Evolutionary conservation across 2,329 filamentous ascomycete species (phyloP), one percentile per base, ranked within the genome.

Genomic region (Microsporum audouinii): DNA sequence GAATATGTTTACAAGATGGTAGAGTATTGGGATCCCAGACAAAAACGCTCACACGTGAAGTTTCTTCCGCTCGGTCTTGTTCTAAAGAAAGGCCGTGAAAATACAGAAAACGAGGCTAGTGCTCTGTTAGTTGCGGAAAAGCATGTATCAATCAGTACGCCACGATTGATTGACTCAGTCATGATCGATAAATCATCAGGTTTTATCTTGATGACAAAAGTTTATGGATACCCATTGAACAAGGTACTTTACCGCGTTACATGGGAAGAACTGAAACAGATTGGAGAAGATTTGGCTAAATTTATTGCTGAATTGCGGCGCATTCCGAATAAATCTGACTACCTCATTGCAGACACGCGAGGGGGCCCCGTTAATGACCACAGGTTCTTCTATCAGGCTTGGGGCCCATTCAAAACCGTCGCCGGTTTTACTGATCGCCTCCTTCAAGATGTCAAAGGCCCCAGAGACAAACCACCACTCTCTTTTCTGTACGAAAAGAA

Each of bases 141-240:
- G 23, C 33, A 64, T 57, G 63, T 61, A 29, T 55, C 57, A 7
- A 60, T 64, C n/a, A 60, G 59, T 45, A 59, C 59, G 14, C 63
- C 63, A 29, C 58, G 57, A 55, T 56, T 64, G 27, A 64, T 64
- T 29, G 63, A 64, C 27, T 60, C 57, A n/a, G 61, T 64, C 41
- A 58, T 29, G 34, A 58, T 61, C 10, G 59, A 63, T 51, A 51
- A 60, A 33, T 39, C 41, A 1, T 60, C 59, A 6, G 63, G 63
- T n/a, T 63, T 61, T 27, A 53, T 63, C 14, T 39, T 64, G n/a
- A 64, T 61, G 63, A 64, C 63, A 6, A 56, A 14, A 34, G 51
- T 61, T 55, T 60, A 38, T 41, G 63, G 63, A 2, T 4, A 58
- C 31, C 38, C 7, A 12, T 59, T 64, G 53, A 53, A 58, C 34